Conservation (phyloP, 2,329 filamentous ascomycete species). For the Zymoseptoria brevis region DNA sequence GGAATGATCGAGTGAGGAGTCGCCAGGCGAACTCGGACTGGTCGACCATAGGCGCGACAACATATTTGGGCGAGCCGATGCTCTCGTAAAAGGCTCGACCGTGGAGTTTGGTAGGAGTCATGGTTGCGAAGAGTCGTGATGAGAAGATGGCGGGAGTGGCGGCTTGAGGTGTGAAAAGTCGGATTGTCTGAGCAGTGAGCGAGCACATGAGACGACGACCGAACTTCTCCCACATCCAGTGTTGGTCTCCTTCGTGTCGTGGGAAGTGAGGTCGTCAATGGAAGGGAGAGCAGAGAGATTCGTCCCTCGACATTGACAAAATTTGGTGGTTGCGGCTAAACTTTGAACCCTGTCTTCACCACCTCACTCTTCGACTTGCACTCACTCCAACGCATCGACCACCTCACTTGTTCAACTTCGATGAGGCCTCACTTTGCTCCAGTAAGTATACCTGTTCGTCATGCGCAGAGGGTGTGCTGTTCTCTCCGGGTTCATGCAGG, state of each 20-base stretch:
- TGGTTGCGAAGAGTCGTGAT: slow-evolving; percentile 9
- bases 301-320: neutral
- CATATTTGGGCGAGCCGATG: slow-evolving; percentile 80
- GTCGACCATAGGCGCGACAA: slow-evolving; percentile 96
- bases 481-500: too few relatives aligned
- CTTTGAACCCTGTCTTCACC: neutral
- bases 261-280: neutral
- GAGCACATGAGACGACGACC: neutral
- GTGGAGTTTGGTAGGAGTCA: slow-evolving; percentile 27
- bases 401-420: too few relatives aligned
- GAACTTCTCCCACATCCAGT: neutral
- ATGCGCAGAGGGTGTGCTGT: too few relatives aligned
- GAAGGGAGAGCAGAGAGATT: neutral
- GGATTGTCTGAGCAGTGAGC: neutral
- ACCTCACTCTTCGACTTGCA: too few relatives aligned
- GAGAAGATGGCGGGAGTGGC: neutral
- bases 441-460: too few relatives aligned
- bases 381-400: too few relatives aligned
- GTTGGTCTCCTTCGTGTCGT: neutral
- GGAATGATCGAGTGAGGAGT: slow-evolving; percentile 88
- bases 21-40: slow-evolving; percentile 98
- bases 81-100: slow-evolving; percentile 91
- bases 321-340: neutral
- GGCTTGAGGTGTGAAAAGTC: neutral
- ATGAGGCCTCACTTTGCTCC: too few relatives aligned